Conservation (phyloP, 768 basidiomycete genomes). For the Leccinum pellstonianum region DNA sequence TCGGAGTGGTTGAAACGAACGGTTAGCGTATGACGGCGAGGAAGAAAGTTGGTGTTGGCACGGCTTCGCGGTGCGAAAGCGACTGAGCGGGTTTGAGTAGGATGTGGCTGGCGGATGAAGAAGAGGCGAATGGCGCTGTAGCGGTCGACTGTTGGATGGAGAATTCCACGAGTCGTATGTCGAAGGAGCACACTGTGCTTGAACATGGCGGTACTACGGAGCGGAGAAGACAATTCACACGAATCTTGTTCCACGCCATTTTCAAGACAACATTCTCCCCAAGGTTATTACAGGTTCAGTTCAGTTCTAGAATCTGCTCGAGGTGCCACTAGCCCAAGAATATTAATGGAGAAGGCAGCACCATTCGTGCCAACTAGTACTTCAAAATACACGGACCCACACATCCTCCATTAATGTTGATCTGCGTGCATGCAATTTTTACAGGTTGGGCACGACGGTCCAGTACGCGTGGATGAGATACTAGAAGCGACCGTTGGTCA, state of each 20-base stretch:
- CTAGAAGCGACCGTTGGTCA: too few relatives aligned
- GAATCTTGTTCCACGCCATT: background rate
- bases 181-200: conserved; percentile 17
- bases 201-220: conserved; percentile 15
- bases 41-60: background rate
- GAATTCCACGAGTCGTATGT: conserved; percentile 26
- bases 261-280: too few relatives aligned
- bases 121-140: conserved; percentile 59
- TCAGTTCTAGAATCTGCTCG: too few relatives aligned
- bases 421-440: too few relatives aligned
- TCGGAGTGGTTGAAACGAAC: conserved; percentile 20
- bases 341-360: too few relatives aligned
- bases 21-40: background rate
- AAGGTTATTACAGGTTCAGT: too few relatives aligned
- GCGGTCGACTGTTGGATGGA: conserved; percentile 45
- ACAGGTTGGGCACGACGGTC: too few relatives aligned
- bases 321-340: too few relatives aligned
- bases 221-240: background rate
- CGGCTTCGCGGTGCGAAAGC: background rate
- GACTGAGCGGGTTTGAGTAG: conserved; percentile 1
- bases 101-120: conserved; percentile 41
- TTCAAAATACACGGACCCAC: too few relatives aligned
- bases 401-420: too few relatives aligned
- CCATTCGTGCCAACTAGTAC: too few relatives aligned
- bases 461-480: too few relatives aligned